Conservation (phyloP, 371 early-diverging fungal genomes). For the Actinomucor elegans region DNA sequence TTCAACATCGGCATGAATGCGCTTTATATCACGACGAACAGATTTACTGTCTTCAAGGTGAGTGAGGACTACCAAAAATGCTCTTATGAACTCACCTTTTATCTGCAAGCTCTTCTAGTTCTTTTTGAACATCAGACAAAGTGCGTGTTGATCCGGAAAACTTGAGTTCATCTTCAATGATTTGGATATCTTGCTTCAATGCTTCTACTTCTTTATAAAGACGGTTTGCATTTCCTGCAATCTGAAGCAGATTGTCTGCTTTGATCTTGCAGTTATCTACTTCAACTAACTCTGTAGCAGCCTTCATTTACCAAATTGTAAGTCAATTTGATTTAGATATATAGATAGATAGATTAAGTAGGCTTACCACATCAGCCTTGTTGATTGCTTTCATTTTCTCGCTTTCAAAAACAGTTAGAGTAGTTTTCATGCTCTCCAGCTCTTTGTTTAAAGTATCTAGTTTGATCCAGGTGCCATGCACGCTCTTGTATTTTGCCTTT, state of each 20-base stretch:
- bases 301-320: background rate
- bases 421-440: background rate
- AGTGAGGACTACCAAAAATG: no score
- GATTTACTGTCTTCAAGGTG: constrained; percentile 14
- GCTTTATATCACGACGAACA: constrained; percentile 52
- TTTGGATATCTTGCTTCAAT: constrained; percentile 41
- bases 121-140: constrained; percentile 65
- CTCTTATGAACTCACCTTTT: no score
- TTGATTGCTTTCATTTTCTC: constrained; percentile 2
- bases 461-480: constrained; percentile 9
- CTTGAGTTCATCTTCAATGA: constrained; percentile 59
- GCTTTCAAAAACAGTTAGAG: background rate
- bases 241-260: constrained; percentile 14
- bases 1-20: constrained; percentile 48
- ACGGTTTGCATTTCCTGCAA: constrained; percentile 41
- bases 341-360: no score
- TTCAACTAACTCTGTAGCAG: constrained; percentile 10
- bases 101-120: constrained; percentile 50
- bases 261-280: constrained; percentile 16
- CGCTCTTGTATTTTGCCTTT: constrained; percentile 17
- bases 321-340: no score
- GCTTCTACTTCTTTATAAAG: constrained; percentile 36
- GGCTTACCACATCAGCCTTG: constrained; percentile 5
- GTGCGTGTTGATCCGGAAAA: constrained; percentile 65
- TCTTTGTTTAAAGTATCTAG: constrained; percentile 16